phyloP scores from a whole-genome alignment of 2,329 filamentous ascomycete species.

The Fusarium bactridioides region DNA sequence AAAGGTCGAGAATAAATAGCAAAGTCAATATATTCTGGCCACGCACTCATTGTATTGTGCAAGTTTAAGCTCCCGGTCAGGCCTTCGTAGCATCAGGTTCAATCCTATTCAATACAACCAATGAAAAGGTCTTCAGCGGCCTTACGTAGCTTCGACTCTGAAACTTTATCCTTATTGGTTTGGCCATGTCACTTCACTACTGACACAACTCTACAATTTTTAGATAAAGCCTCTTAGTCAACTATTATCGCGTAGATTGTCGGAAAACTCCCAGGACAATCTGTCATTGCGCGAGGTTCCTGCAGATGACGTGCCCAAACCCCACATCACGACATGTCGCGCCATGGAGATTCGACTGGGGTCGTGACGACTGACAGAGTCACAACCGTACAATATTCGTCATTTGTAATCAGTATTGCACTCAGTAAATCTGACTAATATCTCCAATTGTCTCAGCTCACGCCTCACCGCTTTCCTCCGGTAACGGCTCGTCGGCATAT shows the following conservation, averaged over 20 bases:
- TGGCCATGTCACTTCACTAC: too few species aligned
- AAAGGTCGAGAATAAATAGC: accelerated
- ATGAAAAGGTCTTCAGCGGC: neutral
- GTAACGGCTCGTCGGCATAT: neutral
- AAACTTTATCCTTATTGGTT: neutral
- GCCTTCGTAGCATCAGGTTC: too few species aligned
- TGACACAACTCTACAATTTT: too few species aligned
- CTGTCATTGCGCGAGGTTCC: neutral
- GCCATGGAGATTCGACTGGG: neutral
- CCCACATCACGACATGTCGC: neutral
- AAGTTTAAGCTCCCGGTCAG: too few species aligned
- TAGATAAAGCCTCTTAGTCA: too few species aligned
- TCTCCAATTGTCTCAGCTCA: neutral
- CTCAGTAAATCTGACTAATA: neutral
- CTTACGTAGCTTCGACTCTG: neutral
- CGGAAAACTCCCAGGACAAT: neutral
- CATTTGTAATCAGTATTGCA: neutral
- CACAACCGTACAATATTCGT: neutral
- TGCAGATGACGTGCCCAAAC: neutral
- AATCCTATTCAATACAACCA: neutral
- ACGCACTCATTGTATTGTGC: neutral
- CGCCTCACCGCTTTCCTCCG: neutral
- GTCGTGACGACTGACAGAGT: neutral
- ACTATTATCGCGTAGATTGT: neutral
- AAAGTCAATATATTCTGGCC: neutral